Evolutionary conservation across 805 yeast species (phyloP).

Genomic region (Candida khao-thaluensis): DNA sequence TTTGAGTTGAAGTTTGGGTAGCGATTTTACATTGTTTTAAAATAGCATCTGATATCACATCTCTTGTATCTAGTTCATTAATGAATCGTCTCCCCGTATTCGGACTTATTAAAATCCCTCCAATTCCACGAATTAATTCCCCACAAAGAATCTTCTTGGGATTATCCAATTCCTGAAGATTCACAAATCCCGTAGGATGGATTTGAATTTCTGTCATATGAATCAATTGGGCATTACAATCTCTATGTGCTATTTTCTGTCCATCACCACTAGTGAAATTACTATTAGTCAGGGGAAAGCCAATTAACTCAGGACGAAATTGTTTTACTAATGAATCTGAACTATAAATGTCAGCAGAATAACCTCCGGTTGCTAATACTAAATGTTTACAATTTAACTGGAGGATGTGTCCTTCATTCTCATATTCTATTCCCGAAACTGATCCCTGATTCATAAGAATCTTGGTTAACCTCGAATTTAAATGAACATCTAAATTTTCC

Average conservation of each 20-base stretch:
- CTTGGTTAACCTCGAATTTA: constrained; percentile 16
- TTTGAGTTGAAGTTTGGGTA: constrained; percentile 5
- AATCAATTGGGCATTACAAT: constrained; percentile 47
- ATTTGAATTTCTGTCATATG: constrained; percentile 62
- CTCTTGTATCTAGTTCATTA: constrained; percentile 55
- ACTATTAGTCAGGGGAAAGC: constrained; percentile 57
- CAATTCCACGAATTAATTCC: constrained; percentile 58
- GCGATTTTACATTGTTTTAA: constrained; percentile 21
- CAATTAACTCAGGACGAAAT: constrained; percentile 46
- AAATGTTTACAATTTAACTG: constrained; percentile 24
- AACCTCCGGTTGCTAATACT: constrained; percentile 62
- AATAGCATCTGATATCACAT: constrained; percentile 48
- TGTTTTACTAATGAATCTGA: constrained; percentile 34
- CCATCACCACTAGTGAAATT: constrained; percentile 60
- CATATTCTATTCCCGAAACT: constrained; percentile 45
- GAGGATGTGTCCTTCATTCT: constrained; percentile 12
- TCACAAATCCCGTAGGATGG: constrained; percentile 61
- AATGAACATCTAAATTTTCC: constrained; percentile 22
- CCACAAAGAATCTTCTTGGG: constrained; percentile 54
- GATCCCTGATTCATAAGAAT: constrained; percentile 26
- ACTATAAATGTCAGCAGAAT: constrained; percentile 41
- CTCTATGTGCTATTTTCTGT: constrained; percentile 43
- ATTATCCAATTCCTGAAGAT: constrained; percentile 26
- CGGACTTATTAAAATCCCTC: constrained; percentile 52
- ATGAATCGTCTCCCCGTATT: constrained; percentile 49